A percentile compares a stretch with the other conserved stretches of the same genome.
phyloP scores from a whole-genome alignment of 2,329 filamentous ascomycete species.

The Nemania bipapillata region DNA sequence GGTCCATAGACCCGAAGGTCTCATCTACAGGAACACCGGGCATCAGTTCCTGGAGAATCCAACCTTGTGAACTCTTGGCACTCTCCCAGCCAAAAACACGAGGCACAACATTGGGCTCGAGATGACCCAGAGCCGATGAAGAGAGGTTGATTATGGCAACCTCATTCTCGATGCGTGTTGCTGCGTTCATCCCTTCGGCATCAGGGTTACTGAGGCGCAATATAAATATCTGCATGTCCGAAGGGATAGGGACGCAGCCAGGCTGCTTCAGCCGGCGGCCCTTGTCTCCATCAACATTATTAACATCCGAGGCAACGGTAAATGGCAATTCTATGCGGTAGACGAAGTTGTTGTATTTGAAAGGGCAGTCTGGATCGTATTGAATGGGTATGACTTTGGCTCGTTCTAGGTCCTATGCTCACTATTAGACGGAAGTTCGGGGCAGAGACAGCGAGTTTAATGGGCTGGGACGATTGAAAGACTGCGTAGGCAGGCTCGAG shows the following conservation, averaged over 20 bases:
- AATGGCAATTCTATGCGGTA: slow-evolving; percentile 44
- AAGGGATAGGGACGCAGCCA: slow-evolving; percentile 46
- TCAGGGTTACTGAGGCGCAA: slow-evolving; percentile 51
- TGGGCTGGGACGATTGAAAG: no score
- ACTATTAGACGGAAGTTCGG: no score
- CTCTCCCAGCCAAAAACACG: slow-evolving; percentile 49
- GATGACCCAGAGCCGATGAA: slow-evolving; percentile 43
- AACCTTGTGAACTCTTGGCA: slow-evolving; percentile 29
- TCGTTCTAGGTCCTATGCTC: no score
- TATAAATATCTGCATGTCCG: slow-evolving; percentile 47
- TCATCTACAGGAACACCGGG: slow-evolving; percentile 45
- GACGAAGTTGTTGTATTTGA: slow-evolving; percentile 54
- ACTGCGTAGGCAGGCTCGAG: no score
- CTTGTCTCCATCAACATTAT: slow-evolving; percentile 32
- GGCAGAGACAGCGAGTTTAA: no score
- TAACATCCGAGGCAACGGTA: not conserved
- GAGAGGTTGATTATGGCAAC: slow-evolving; percentile 50
- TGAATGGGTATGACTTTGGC: slow-evolving; percentile 45
- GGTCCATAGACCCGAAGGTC: slow-evolving; percentile 42
- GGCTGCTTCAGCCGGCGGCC: slow-evolving; percentile 40
- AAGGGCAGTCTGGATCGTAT: slow-evolving; percentile 50
- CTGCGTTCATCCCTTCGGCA: slow-evolving; percentile 48
- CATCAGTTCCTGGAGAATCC: slow-evolving; percentile 51
- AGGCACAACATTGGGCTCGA: slow-evolving; percentile 48
- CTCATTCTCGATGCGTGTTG: slow-evolving; percentile 50